Evolutionary conservation across 768 basidiomycete species (phyloP), one percentile per base, ranked within the genome.

Genomic region (Boletus edulis): DNA sequence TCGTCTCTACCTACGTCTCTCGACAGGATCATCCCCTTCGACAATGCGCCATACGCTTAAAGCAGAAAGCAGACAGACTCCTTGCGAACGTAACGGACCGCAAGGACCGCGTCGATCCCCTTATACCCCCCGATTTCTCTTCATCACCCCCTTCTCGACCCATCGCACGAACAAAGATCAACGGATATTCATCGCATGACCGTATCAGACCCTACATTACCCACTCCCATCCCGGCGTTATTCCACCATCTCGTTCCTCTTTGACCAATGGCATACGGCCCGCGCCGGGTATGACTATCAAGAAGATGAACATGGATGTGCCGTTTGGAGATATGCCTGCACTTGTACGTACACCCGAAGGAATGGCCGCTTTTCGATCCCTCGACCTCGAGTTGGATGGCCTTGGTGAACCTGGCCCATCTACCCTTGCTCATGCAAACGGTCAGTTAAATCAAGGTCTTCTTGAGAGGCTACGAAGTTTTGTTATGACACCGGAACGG

Each of bases 11-110:
- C 14, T 15, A 18, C 20, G 13, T 22, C 42, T 3, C 20, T 7
- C 32, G 2, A 14, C 70, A 97, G 94, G 83, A 84, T 53, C 96
- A 99, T 67, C 96, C 92, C 2, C 81, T 99, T 42, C 85, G 94
- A 42, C 81, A 80, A 51, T 89, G 88, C 56, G 94, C 91, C 3
- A 79, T 81, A 49, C 86, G 91, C 37, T 82, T 99, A 61, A 84
- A 87, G 64, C 77, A 78, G 56, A 95, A 96, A 71, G 89, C 94
- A 0, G 89, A 95, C 52, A 82, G 85, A 60, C 82, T 98, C 24
- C 82, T 98, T 18, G 84, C 84, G 64, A 87, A 95, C 64, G 87
- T 98, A 61, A 91, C 90, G 2, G 97, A 98, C 72, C 83, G 85
- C 63, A 87, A 86, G 64, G 91, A 95, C 63, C 83, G 89, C 55